Conservation (phyloP, 805 yeast genomes). For the Saturnispora ahearnii region DNA sequence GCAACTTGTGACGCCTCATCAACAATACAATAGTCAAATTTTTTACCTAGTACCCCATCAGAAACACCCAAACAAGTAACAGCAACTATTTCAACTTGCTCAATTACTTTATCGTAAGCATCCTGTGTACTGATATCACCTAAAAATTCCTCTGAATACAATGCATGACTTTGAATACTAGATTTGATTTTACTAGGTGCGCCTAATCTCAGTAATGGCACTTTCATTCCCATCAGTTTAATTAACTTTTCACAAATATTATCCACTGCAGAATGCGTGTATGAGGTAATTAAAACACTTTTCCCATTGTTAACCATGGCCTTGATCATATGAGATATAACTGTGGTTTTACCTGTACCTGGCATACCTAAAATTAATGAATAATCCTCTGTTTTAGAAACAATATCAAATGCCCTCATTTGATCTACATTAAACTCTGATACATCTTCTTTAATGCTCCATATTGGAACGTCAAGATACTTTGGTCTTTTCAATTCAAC, state of each 20-base stretch:
- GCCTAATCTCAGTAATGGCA: constrained; percentile 63
- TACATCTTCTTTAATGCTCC: constrained; percentile 1
- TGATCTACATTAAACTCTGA: constrained; percentile 61
- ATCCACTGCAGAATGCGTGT: constrained; percentile 95
- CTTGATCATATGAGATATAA: constrained; percentile 67
- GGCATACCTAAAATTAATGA: constrained; percentile 92
- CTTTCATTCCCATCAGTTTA: constrained; percentile 25
- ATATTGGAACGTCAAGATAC: constrained; percentile 23
- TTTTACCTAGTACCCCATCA: constrained; percentile 48
- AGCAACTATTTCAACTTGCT: constrained; percentile 69
- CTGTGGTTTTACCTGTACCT: constrained; percentile 93
- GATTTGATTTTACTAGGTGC: constrained; percentile 50
- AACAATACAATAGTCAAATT: constrained; percentile 85
- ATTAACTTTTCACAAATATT: constrained; percentile 72
- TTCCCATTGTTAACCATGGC: constrained; percentile 51
- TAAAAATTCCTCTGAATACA: constrained; percentile 30
- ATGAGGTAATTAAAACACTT: constrained; percentile 69
- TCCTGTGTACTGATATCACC: constrained; percentile 28
- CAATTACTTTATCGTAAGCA: constrained; percentile 39
- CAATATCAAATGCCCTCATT: constrained; percentile 53
- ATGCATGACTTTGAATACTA: constrained; percentile 44
- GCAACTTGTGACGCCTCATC: constrained; percentile 97
- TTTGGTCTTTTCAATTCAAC: constrained; percentile 47
- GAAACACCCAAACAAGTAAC: constrained; percentile 75
- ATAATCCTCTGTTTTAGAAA: constrained; percentile 61